Conservation (phyloP, 2,329 filamentous ascomycete genomes). For the Metarhizium brunneum region DNA sequence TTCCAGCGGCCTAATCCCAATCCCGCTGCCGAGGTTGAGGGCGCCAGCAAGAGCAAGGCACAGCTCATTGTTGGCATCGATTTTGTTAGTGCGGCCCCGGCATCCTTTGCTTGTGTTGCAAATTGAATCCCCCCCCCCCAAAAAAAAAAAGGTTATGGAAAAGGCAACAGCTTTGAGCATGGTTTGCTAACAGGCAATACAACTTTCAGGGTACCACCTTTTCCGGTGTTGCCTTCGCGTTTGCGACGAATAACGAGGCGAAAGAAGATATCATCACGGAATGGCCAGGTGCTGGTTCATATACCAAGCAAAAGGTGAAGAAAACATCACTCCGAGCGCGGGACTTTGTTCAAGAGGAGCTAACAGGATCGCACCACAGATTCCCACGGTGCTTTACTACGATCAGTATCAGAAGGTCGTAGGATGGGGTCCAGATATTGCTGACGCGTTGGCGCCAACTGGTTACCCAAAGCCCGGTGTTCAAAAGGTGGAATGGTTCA, state of each 20-base stretch:
- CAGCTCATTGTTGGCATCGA: conserved; percentile 98
- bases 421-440: conserved; percentile 98
- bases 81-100: conserved; percentile 56
- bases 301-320: conserved; percentile 93
- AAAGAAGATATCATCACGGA: conserved; percentile 99
- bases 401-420: conserved; percentile 99
- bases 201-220: conserved; percentile 77
- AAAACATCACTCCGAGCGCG: neutral
- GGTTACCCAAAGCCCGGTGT: conserved; percentile 96
- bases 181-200: conserved; percentile 6
- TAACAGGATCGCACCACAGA: conserved; percentile 41
- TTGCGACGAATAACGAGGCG: conserved; percentile 93
- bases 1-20: conserved; percentile 28
- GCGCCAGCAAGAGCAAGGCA: conserved; percentile 81
- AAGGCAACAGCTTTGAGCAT: neutral
- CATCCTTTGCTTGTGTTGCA: neutral
- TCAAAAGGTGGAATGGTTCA: conserved; percentile 99
- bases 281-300: conserved; percentile 95
- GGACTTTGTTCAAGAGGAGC: neutral
- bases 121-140: neutral
- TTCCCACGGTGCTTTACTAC: conserved; percentile 98
- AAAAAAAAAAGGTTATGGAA: neutral
- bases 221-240: conserved; percentile 93
- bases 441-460: conserved; percentile 89
- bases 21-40: conserved; percentile 68